Conservation (phyloP, 2,329 filamentous ascomycete genomes). For the Metarhizium sp. region DNA sequence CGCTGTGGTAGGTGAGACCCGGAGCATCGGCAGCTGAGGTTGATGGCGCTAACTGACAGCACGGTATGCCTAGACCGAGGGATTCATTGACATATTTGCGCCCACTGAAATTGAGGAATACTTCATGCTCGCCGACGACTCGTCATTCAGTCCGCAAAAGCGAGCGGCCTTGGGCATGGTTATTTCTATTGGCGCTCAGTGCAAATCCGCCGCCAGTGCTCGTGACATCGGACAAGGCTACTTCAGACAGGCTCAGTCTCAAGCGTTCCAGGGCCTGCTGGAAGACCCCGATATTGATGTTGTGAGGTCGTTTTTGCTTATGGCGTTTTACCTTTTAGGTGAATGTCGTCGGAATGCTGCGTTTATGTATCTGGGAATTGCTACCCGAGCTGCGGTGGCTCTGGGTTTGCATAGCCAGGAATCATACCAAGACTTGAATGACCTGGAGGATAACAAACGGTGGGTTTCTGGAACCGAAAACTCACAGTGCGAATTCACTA, state of each 20-base stretch:
- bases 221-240: slow-evolving; percentile 26
- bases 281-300: slow-evolving; percentile 45
- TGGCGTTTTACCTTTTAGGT: slow-evolving; percentile 51
- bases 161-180: slow-evolving; percentile 28
- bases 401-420: slow-evolving; percentile 40
- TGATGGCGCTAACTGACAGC: slow-evolving; percentile 5
- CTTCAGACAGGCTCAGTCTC: slow-evolving; percentile 17
- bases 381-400: slow-evolving; percentile 45
- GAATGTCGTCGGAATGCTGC: slow-evolving; percentile 50
- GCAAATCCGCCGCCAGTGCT: slow-evolving; percentile 17
- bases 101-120: slow-evolving; percentile 17
- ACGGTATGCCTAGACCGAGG: slow-evolving; percentile 17
- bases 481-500: not conserved
- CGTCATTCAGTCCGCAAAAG: slow-evolving; percentile 3
- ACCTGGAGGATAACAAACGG: slow-evolving; percentile 11
- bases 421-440: slow-evolving; percentile 16
- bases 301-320: slow-evolving; percentile 41
- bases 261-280: slow-evolving; percentile 20
- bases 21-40: not conserved
- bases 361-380: slow-evolving; percentile 55
- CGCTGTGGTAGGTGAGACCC: slow-evolving; percentile 10
- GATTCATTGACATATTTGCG: slow-evolving; percentile 23
- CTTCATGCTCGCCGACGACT: slow-evolving; percentile 7
- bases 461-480: slow-evolving; percentile 7
- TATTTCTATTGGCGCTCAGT: slow-evolving; percentile 16